phyloP scores from a whole-genome alignment of 2,329 filamentous ascomycete species.

The Exophiala viscosa region DNA sequence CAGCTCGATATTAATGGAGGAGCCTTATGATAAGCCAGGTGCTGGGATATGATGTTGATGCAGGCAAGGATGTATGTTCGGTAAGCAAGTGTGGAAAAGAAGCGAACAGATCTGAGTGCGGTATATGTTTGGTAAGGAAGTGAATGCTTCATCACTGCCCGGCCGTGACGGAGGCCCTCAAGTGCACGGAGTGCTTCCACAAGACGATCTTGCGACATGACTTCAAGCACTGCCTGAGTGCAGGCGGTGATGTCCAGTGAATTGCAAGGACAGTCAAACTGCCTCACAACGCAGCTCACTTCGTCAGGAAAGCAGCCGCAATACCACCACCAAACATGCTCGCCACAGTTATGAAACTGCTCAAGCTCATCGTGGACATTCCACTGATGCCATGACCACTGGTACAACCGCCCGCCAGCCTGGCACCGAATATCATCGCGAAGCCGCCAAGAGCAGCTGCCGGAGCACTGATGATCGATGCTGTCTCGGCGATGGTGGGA shows the following conservation, averaged over 20 bases:
- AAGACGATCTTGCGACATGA: too few species aligned
- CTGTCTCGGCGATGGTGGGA: conserved; percentile 9
- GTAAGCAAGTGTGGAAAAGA: too few species aligned
- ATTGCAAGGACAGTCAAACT: not conserved
- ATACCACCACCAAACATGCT: conserved; percentile 56
- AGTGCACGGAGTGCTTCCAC: too few species aligned
- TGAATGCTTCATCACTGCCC: too few species aligned
- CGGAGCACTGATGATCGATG: conserved; percentile 25
- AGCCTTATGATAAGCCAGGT: too few species aligned
- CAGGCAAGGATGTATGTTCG: too few species aligned
- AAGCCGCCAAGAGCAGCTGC: conserved; percentile 54
- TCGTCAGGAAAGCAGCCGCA: conserved; percentile 15
- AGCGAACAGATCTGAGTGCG: too few species aligned
- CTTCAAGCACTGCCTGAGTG: not conserved
- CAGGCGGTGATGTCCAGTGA: not conserved
- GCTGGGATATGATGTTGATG: too few species aligned
- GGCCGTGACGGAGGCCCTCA: too few species aligned
- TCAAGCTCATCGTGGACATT: conserved; percentile 58
- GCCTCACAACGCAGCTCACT: not conserved
- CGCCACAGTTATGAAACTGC: conserved; percentile 60
- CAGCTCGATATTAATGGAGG: too few species aligned
- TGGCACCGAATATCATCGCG: conserved; percentile 57
- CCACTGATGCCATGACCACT: conserved; percentile 68
- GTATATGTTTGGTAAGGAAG: too few species aligned
- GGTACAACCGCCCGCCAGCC: conserved; percentile 64